Evolutionary conservation across 179 eudicot species (phyloP).

Genomic region (Sideroxylon spinosum): DNA sequence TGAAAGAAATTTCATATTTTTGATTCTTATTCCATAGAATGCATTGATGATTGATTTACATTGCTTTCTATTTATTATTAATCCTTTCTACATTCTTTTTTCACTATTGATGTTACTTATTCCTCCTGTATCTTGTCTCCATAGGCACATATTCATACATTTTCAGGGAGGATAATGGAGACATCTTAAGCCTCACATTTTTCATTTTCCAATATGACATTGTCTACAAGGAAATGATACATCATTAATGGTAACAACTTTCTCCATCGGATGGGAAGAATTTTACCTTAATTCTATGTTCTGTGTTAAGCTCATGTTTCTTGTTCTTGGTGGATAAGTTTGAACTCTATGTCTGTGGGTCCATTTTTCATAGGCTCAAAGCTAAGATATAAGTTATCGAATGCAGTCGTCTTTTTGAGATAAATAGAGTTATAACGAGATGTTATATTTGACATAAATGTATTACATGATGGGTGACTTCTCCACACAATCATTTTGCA

Average conservation of each 20-base stretch:
- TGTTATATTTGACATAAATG: neutral
- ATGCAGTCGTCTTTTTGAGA: neutral
- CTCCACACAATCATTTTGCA: neutral
- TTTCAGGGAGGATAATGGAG: slow-evolving; percentile 77
- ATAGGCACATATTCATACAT: slow-evolving; percentile 81
- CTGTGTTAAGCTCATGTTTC: neutral
- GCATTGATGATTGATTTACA: neutral
- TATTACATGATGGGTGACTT: neutral
- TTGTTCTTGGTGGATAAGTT: neutral
- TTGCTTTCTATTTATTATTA: neutral
- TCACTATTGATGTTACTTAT: neutral
- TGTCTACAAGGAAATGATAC: slow-evolving; percentile 78
- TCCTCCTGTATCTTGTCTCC: slow-evolving; percentile 19
- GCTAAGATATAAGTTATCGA: neutral
- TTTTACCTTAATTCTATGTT: neutral
- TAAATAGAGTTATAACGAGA: neutral
- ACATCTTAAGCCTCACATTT: slow-evolving; percentile 90
- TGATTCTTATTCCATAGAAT: neutral
- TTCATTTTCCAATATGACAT: slow-evolving; percentile 91
- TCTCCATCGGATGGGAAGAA: neutral
- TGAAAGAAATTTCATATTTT: neutral
- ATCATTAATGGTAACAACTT: slow-evolving; percentile 63
- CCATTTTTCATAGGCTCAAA: neutral
- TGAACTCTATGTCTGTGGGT: neutral
- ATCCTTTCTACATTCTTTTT: neutral